Evolutionary conservation across 192 early-diverging fungal species (phyloP).

Genomic region (Linnemannia elongata): DNA sequence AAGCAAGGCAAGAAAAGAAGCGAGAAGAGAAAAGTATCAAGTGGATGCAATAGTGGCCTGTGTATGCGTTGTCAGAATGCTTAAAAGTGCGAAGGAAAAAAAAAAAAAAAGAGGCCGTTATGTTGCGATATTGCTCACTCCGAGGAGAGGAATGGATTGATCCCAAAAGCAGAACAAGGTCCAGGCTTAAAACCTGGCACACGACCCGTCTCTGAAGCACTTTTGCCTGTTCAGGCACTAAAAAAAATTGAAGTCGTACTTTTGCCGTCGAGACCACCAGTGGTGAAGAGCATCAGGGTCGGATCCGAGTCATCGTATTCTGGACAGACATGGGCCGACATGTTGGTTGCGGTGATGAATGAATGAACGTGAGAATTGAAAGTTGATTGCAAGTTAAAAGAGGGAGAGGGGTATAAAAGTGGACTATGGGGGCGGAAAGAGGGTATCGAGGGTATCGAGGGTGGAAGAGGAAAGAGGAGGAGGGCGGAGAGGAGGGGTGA

Average conservation of each 20-base stretch:
- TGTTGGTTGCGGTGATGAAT: conserved; percentile 1
- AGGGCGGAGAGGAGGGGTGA: background rate
- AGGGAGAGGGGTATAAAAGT: background rate
- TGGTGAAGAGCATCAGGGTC: background rate
- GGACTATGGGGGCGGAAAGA: background rate
- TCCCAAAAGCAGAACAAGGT: background rate
- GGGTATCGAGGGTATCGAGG: background rate
- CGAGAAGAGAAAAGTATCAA: background rate
- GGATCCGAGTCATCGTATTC: conserved; percentile 28
- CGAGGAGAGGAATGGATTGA: background rate
- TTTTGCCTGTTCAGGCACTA: too few relatives aligned
- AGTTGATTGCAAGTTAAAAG: background rate
- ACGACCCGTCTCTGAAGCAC: background rate
- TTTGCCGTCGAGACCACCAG: conserved; percentile 26
- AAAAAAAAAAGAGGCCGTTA: background rate
- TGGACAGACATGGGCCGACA: conserved; percentile 41
- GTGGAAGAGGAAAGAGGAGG: background rate
- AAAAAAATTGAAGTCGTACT: conserved; percentile 11
- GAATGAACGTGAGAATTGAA: background rate
- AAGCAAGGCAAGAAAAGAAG: background rate
- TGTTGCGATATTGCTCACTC: background rate
- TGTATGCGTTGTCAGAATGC: background rate
- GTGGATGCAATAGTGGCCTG: too few relatives aligned
- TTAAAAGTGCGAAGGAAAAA: background rate
- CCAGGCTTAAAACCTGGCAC: background rate